Evolutionary conservation across 2,329 filamentous ascomycete genomes (phyloP), one percentile per base, ranked within the genome.

Genomic region (Colletotrichum tanaceti): DNA sequence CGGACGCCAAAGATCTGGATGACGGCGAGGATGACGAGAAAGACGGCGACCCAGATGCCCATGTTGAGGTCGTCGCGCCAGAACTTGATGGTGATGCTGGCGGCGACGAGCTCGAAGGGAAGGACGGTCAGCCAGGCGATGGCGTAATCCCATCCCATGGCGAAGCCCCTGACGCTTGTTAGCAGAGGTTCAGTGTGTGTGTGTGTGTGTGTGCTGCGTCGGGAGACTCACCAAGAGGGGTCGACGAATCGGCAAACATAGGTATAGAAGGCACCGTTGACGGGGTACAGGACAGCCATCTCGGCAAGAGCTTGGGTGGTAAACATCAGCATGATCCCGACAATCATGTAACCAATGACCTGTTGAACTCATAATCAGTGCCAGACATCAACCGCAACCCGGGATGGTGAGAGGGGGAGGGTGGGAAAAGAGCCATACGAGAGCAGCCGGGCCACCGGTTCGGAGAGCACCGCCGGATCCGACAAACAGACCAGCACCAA

Each of bases 51-150:
- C 85, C 86, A 89, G 54, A 88, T 81, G 10, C 81, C 85, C 46
- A 84, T 78, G 72, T 82, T 85, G 62, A 89, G 75, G 64, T 83
- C 81, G 0, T 78, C 75, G 47, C 80, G 79, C 86, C 87, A 89
- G 75, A 81, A 93, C 76, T 93, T 89, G 71, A 94, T 91, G 61
- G 93, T 91, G 53, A 93, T 81, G 5, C 90, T 91, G 1, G 90
- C 89, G 0, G 90, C 90, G 0, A 89, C 91, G 47, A 94, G 82
- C 75, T 94, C 91, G 7, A 93, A 85, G 0, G 91, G 90, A 72
- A 88, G 91, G 0, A 91, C 93, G 62, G 90, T 88, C 13, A 89
- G 84, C 90, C 90, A 94, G 39, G 86, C 89, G 75, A 93, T 64
- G 16, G 43, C 77, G 61, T 82, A 82, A 71, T 85, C 84, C 82